These are phyloP conservation scores for Aspergillus sclerotialis DNA, from an alignment of 2,329 filamentous ascomycete genomes.

Conservation along the genomic window DNA sequence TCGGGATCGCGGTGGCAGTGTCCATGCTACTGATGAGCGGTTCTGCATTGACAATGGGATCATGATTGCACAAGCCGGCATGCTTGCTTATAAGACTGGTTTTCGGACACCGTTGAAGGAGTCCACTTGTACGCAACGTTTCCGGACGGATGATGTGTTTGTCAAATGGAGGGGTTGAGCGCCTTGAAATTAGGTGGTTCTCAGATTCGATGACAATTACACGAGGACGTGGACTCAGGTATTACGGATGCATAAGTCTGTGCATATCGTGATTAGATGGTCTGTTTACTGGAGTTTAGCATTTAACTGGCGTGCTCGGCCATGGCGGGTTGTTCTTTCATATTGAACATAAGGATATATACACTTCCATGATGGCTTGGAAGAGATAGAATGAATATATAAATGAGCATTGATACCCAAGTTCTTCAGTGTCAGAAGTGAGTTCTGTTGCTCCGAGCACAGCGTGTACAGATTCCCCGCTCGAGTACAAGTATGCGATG, in stretches of 20 bases:
- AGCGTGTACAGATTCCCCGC: too few species aligned
- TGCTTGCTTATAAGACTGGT: slow-evolving; percentile 77
- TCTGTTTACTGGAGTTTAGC: background rate
- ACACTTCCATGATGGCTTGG: background rate
- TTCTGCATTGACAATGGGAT: slow-evolving; percentile 99
- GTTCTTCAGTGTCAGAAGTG: background rate
- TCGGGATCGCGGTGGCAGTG: slow-evolving; percentile 73
- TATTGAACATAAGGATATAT: background rate
- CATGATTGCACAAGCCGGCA: slow-evolving; percentile 96
- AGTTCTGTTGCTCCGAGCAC: background rate
- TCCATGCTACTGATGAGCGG: slow-evolving; percentile 91
- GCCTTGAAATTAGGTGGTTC: background rate
- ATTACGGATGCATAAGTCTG: background rate
- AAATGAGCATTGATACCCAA: background rate
- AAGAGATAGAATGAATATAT: background rate
- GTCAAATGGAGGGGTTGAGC: slow-evolving; percentile 66
- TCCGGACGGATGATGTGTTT: slow-evolving; percentile 74
- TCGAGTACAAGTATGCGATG: too few species aligned
- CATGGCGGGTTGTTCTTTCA: too few species aligned
- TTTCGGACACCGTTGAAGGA: slow-evolving; percentile 71
- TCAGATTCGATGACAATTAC: slow-evolving; percentile 2
- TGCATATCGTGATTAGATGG: background rate
- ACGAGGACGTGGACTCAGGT: background rate
- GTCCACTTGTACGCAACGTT: slow-evolving; percentile 76
- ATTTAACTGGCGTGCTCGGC: background rate